Percentiles rank a stretch among this genome's conserved stretches.
These are phyloP conservation scores for Orbilia brochopaga DNA, from an alignment of 2,329 filamentous ascomycete genomes.

Conservation along the genomic window DNA sequence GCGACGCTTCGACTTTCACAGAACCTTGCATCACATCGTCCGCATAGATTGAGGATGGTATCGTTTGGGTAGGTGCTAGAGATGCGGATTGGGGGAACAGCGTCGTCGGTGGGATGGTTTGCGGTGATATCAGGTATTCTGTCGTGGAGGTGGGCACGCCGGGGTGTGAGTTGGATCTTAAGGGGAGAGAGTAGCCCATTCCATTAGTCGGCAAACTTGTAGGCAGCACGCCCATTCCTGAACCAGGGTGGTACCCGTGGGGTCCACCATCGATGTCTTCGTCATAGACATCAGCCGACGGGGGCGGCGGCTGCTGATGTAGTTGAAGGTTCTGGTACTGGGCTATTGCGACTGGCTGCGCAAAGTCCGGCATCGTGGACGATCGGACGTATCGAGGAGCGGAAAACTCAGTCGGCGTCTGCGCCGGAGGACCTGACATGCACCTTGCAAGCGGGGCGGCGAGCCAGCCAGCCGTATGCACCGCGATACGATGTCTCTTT, in stretches of 20 bases:
- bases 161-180: conserved; percentile 50
- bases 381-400: conserved; percentile 29
- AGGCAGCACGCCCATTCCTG: conserved; percentile 47
- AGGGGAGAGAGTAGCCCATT: conserved; percentile 49
- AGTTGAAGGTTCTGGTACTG: conserved; percentile 50
- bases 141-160: conserved; percentile 39
- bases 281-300: conserved; percentile 47
- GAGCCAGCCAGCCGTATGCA: conserved; percentile 37
- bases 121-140: conserved; percentile 49
- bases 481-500: conserved; percentile 26
- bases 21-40: conserved; percentile 49
- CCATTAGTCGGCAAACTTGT: conserved; percentile 45
- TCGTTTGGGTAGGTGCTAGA: conserved; percentile 38
- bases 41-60: conserved; percentile 45
- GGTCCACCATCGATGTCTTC: conserved; percentile 44
- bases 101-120: conserved; percentile 40
- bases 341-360: conserved; percentile 48
- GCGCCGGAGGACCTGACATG: conserved; percentile 38
- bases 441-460: conserved; percentile 34
- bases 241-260: conserved; percentile 50
- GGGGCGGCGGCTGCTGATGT: conserved; percentile 48
- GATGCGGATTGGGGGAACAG: conserved; percentile 42
- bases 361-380: conserved; percentile 44
- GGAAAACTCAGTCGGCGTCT: conserved; percentile 26
- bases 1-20: conserved; percentile 47